phyloP scores from a whole-genome alignment of 306 rosid genomes.

The Cucurbita pepo region DNA sequence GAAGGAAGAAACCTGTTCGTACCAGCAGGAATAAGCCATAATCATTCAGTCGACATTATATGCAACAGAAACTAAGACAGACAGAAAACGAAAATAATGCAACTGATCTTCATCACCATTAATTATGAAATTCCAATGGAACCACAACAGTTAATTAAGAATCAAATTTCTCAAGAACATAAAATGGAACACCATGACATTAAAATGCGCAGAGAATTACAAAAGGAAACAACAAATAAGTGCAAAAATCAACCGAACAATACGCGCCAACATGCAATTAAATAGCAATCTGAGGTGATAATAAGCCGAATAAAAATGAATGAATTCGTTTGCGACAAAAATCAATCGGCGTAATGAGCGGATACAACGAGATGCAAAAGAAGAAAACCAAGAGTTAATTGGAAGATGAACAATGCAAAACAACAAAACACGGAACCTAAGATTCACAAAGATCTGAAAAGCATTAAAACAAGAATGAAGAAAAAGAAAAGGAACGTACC shows the following conservation, averaged over 20 bases:
- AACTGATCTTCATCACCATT: background rate
- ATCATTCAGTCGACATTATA: background rate
- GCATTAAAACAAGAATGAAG: background rate
- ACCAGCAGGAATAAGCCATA: background rate
- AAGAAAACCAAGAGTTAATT: background rate
- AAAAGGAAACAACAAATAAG: background rate
- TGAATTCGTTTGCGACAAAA: background rate
- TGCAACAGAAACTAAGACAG: background rate
- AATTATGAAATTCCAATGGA: background rate
- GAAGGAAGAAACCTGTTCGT: background rate
- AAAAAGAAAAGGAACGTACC: conserved; percentile 20
- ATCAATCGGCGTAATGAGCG: background rate
- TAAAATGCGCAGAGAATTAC: background rate
- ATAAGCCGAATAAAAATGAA: background rate
- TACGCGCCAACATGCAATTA: background rate
- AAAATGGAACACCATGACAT: too few relatives aligned
- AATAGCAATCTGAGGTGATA: background rate
- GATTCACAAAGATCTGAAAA: conserved; percentile 6
- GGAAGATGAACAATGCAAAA: background rate
- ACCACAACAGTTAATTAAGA: background rate
- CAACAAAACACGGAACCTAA: background rate
- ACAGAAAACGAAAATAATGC: background rate
- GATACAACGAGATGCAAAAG: background rate
- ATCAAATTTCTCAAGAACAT: background rate
- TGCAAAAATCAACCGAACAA: background rate